phyloP scores from a whole-genome alignment of 2,329 filamentous ascomycete genomes.

The Fusarium udum region DNA sequence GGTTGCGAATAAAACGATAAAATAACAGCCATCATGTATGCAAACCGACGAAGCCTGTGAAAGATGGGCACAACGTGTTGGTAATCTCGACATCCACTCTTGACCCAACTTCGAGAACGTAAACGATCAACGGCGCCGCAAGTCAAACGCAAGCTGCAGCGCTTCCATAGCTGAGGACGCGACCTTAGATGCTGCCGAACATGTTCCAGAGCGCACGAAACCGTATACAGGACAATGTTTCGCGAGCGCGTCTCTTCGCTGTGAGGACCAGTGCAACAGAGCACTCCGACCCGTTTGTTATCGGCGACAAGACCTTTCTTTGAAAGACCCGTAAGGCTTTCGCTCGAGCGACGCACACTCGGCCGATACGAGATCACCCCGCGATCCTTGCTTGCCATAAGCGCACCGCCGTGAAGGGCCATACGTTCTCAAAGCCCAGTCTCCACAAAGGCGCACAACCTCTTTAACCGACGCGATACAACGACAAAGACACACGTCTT shows the following conservation, averaged over 20 bases:
- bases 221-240: not conserved
- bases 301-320: not conserved
- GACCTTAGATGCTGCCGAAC: not conserved
- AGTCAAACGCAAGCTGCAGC: not conserved
- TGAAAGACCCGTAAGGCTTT: not conserved
- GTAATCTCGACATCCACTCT: rapidly evolving
- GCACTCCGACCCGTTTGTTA: not conserved
- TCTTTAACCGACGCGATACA: not conserved
- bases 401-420: not conserved
- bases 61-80: not conserved
- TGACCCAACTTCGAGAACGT: not conserved
- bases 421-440: not conserved
- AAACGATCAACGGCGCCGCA: not conserved
- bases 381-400: not conserved
- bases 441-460: not conserved
- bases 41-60: rapidly evolving
- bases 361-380: not conserved
- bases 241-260: rapidly evolving
- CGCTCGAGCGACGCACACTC: not conserved
- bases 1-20: rapidly evolving
- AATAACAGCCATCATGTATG: not conserved
- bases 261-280: not conserved
- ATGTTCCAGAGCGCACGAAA: not conserved
- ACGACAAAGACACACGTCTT: not conserved
- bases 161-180: not conserved